Evolutionary conservation across 805 yeast species (phyloP).

Genomic region (Komagataella pastoris): DNA sequence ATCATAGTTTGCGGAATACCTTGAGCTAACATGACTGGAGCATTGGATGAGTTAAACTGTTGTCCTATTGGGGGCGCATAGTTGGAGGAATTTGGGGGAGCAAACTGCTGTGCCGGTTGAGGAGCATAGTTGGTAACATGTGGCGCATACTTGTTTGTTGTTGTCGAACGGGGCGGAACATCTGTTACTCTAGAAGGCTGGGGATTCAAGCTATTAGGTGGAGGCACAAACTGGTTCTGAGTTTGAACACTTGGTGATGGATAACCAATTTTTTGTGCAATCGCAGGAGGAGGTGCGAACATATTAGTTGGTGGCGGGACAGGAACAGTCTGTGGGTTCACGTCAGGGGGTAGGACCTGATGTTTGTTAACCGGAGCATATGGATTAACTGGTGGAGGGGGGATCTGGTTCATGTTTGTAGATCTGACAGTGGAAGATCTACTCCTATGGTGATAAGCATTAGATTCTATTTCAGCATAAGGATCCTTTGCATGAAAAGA

Average conservation of each 20-base stretch:
- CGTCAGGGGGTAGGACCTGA: neutral
- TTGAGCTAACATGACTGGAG: neutral
- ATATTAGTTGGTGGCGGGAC: neutral
- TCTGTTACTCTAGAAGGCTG: neutral
- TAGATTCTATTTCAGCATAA: conserved; percentile 6
- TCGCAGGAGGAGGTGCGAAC: neutral
- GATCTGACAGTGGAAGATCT: conserved; percentile 1
- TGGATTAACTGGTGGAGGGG: conserved; percentile 1
- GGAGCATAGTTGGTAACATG: neutral
- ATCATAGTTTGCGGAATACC: neutral
- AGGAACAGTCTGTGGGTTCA: neutral
- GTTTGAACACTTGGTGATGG: neutral
- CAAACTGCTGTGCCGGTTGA: neutral
- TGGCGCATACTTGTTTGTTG: neutral
- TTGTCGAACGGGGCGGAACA: neutral
- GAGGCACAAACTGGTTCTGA: neutral
- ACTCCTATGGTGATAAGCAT: neutral
- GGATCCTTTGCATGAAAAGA: conserved; percentile 3
- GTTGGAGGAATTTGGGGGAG: neutral
- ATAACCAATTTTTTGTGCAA: neutral
- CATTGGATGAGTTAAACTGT: neutral
- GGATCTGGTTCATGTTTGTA: neutral
- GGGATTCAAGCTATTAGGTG: neutral
- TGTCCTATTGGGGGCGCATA: neutral
- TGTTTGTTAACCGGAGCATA: neutral